A percentile compares a stretch with the other conserved stretches of the same genome.
Conservation (phyloP, 306 rosid species). For the Dryas alaskensis region DNA sequence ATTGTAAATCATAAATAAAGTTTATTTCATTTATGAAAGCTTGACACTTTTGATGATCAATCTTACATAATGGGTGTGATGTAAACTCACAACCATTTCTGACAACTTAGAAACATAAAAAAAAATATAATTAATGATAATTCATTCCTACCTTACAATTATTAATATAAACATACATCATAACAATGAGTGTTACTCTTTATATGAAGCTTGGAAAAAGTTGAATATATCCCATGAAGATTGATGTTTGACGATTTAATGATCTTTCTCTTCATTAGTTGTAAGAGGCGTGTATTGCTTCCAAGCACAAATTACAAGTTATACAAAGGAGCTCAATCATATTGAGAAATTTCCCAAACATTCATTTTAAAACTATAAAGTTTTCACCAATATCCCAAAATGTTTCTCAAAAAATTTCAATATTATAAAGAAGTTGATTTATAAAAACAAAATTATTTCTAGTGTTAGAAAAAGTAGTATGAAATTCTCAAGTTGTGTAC, state of each 20-base stretch:
- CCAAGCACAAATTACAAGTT: neutral
- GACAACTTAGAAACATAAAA: neutral
- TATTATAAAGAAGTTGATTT: too few species aligned
- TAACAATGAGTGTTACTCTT: neutral
- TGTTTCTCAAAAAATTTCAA: too few species aligned
- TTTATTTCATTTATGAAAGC: neutral
- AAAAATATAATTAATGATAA: neutral
- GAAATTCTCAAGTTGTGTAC: too few species aligned
- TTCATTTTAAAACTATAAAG: too few species aligned
- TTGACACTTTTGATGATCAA: neutral
- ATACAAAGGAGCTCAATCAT: neutral
- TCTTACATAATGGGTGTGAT: neutral
- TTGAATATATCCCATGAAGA: neutral
- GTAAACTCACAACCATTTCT: neutral
- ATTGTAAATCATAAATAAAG: constrained; percentile 1
- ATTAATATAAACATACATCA: neutral
- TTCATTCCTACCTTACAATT: neutral
- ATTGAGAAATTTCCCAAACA: too few species aligned
- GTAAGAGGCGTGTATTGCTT: too few species aligned
- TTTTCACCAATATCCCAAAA: too few species aligned
- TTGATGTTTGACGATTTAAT: neutral
- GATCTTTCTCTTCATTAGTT: neutral
- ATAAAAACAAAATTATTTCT: too few species aligned
- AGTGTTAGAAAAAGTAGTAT: too few species aligned
- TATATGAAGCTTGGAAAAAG: neutral